Base-by-base conservation (phyloP, 2,329 filamentous ascomycete genomes). In the Arthrobotrys iridis region DNA sequence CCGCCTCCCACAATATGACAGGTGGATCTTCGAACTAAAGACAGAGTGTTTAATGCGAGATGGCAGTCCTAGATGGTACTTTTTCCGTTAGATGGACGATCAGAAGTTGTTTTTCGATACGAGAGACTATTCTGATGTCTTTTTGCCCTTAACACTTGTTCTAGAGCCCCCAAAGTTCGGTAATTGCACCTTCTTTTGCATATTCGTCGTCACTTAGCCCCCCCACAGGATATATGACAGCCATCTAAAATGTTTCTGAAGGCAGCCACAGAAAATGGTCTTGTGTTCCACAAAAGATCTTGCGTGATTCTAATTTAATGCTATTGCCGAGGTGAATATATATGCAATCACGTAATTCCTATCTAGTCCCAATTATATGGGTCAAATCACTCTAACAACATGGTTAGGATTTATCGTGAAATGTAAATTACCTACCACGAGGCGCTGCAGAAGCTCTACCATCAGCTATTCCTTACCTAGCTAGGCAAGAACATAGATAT, bases 331-430 rank as follows among this genome's bases (percentile, higher is more conserved):
- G 50, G 37, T 30, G 50, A 55, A 55, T 8, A 6, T 37, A 55
- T 55, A 37, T 55, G 50, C 50, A 55, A 37, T 37, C 50, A 55
- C 50, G 50, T 24, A 55, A 55, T 37, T 55, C 50, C 30, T 37
- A 37, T 55, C 30, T 30, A 10, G 7, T 35, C 28, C 50, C 50
- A 24, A 24, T 5, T 6, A 1, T 37, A 13, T 55, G 50, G 50
- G 24, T 37, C 50, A 10, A 37, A 11, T 20, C n/a, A 35, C 18
- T 7, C 22, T 52, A 33, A 8, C 46, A 20, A 20, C 46, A 10
- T 33, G n/a, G n/a, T n/a, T n/a, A n/a, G n/a, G n/a, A n/a, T n/a
- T n/a, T n/a, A n/a, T n/a, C n/a, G n/a, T n/a, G 10, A 50, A 50
- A 10, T 50, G 20, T 18, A 20, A 55, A 55, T 22, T 37, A 22